Percentiles rank a stretch among this genome's conserved stretches.
phyloP scores from a whole-genome alignment of 1,284 basidiomycete species.

The Cystobasidium slooffiae region DNA sequence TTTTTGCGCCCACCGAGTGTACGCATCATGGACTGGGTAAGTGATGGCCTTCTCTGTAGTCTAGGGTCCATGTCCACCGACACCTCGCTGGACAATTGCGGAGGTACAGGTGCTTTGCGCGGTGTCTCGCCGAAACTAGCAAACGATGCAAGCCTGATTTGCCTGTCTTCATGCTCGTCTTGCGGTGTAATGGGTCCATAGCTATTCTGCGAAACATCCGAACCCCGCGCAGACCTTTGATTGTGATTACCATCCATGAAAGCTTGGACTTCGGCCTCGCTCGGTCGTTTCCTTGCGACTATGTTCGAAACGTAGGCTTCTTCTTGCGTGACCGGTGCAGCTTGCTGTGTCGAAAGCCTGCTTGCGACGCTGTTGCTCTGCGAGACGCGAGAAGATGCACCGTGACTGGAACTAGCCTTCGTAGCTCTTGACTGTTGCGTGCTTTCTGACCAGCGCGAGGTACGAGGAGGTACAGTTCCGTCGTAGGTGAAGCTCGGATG shows the following conservation, averaged over 20 bases:
- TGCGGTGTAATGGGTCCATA: conserved; percentile 26
- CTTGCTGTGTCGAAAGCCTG: neutral
- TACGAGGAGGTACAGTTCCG: neutral
- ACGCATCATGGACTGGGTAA: conserved; percentile 36
- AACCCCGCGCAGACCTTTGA: conserved; percentile 14
- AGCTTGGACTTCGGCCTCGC: conserved; percentile 7
- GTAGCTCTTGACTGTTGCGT: conserved; percentile 21
- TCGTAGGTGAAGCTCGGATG: neutral
- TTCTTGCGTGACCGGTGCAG: neutral
- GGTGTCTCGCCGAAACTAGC: conserved; percentile 16
- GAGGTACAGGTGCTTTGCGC: conserved; percentile 35
- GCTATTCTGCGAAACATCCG: conserved; percentile 38
- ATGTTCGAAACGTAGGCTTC: neutral
- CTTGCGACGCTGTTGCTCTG: neutral
- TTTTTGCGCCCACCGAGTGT: conserved; percentile 31
- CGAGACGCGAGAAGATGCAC: neutral
- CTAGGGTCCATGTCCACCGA: neutral
- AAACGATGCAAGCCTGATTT: neutral
- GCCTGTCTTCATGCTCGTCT: conserved; percentile 21
- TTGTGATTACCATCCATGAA: neutral
- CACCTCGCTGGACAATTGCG: neutral
- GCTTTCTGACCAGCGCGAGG: conserved; percentile 38
- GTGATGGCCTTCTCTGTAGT: conserved; percentile 1
- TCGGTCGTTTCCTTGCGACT: neutral
- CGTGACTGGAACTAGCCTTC: neutral